Evolutionary conservation across 495 filamentous ascomycete species (phyloP).

Genomic region (Penicillium fimorum): DNA sequence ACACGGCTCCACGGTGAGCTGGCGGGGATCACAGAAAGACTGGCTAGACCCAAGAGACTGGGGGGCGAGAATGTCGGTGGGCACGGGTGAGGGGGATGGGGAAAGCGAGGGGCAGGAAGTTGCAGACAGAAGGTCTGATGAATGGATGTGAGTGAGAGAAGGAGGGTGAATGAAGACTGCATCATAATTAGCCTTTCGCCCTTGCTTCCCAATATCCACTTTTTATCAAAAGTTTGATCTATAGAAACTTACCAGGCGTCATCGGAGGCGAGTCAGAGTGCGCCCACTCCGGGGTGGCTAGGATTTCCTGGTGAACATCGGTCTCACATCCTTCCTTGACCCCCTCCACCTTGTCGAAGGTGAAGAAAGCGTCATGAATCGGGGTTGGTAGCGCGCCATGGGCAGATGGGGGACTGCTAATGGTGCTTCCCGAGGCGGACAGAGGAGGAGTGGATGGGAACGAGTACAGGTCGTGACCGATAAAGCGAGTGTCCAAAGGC

Average conservation of each 20-base stretch:
- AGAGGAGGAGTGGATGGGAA: conserved; percentile 88
- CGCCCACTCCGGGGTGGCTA: conserved; percentile 74
- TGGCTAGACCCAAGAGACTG: conserved; percentile 47
- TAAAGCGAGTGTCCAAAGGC: conserved; percentile 75
- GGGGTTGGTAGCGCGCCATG: conserved; percentile 79
- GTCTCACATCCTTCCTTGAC: conserved; percentile 80
- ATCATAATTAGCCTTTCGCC: conserved; percentile 25
- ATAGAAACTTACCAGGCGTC: conserved; percentile 79
- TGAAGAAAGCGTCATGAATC: conserved; percentile 73
- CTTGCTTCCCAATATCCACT: conserved; percentile 20
- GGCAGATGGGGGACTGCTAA: conserved; percentile 81
- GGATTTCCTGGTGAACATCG: conserved; percentile 70
- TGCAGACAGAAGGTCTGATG: conserved; percentile 70
- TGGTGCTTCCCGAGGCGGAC: conserved; percentile 76
- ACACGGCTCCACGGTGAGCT: conserved; percentile 75
- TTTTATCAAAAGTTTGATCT: conserved; percentile 15
- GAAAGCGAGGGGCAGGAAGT: conserved; percentile 77
- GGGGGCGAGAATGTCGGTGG: conserved; percentile 60
- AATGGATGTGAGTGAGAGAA: conserved; percentile 62
- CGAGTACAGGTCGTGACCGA: conserved; percentile 63
- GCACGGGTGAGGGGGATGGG: conserved; percentile 70
- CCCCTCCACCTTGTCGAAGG: conserved; percentile 69
- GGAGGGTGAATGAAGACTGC: conserved; percentile 80
- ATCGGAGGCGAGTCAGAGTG: conserved; percentile 78
- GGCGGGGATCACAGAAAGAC: conserved; percentile 86